Percentiles rank a stretch among this genome's conserved stretches.
Evolutionary conservation across 768 basidiomycete genomes (phyloP).

Genomic region (Thelephora ganbajun): DNA sequence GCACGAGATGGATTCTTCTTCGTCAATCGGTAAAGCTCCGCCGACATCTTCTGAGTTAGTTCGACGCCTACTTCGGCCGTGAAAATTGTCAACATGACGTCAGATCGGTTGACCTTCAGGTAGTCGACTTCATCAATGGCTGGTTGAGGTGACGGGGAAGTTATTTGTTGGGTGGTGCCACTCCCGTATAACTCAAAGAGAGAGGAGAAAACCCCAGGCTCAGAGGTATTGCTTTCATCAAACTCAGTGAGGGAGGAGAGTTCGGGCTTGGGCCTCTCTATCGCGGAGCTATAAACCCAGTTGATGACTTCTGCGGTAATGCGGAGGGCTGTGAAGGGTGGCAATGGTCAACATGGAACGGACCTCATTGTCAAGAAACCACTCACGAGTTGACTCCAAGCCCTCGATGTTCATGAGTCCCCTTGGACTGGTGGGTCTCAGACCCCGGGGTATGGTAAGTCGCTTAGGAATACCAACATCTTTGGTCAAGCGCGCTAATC

Average conservation of each 20-base stretch:
- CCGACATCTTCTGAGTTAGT: conserved; percentile 47
- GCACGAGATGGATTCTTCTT: conserved; percentile 83
- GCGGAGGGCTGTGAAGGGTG: not conserved
- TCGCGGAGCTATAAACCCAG: conserved; percentile 57
- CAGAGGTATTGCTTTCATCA: conserved; percentile 12
- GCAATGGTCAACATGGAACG: not conserved
- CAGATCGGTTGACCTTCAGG: conserved; percentile 29
- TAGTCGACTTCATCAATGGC: conserved; percentile 16
- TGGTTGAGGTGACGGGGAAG: conserved; percentile 18
- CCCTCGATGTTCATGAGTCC: too few species aligned
- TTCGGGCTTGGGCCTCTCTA: conserved; percentile 35
- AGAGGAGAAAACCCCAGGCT: conserved; percentile 23
- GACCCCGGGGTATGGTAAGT: not conserved
- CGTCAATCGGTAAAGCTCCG: conserved; percentile 77
- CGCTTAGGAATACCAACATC: not conserved
- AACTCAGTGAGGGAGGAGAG: too few species aligned
- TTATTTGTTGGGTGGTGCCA: conserved; percentile 16
- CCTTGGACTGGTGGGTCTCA: not conserved
- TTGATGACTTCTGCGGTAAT: conserved; percentile 66
- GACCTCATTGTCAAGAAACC: not conserved
- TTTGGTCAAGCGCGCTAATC: conserved; percentile 38
- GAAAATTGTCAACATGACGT: conserved; percentile 49
- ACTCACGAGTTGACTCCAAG: too few species aligned
- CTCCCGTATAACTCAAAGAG: conserved; percentile 21
- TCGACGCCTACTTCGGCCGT: conserved; percentile 54